A percentile compares a stretch with the other conserved stretches of the same genome.
Evolutionary conservation across 1,284 basidiomycete species (phyloP).

Genomic region (Ganoderma resinaceum): DNA sequence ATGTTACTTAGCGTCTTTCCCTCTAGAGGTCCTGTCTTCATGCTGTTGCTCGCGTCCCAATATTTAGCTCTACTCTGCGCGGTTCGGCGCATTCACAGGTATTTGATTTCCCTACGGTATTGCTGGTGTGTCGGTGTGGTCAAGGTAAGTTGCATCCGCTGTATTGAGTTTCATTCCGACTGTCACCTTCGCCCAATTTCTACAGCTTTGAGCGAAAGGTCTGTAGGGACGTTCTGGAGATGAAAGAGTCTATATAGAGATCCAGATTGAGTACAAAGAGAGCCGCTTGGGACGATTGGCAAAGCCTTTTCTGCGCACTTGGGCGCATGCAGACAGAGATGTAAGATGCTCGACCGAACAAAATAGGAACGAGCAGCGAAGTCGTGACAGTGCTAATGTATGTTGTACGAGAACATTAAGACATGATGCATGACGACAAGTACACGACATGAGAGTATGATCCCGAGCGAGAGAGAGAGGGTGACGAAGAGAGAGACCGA

Average conservation of each 20-base stretch:
- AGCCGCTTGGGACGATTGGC: neutral
- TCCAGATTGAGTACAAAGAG: neutral
- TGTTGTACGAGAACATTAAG: slow-evolving; percentile 17
- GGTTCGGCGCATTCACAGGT: neutral
- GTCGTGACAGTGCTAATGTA: neutral
- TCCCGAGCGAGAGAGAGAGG: neutral
- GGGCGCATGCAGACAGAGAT: neutral
- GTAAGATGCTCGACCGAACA: too few species aligned
- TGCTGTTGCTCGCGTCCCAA: neutral
- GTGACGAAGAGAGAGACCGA: neutral
- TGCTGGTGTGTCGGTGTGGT: neutral
- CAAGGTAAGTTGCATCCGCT: neutral
- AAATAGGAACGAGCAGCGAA: neutral
- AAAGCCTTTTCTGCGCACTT: neutral
- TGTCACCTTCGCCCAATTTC: neutral
- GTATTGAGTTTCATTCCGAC: neutral
- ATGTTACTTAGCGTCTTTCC: neutral
- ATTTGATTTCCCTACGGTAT: neutral
- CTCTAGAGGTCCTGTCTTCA: neutral
- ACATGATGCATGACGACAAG: slow-evolving; percentile 14
- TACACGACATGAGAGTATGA: slow-evolving; percentile 15
- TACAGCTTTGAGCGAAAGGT: neutral
- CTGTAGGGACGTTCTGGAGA: neutral
- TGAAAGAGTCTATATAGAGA: neutral
- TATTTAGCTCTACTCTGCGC: neutral